phyloP scores from a whole-genome alignment of 805 yeast genomes.

The Pichia californica region DNA sequence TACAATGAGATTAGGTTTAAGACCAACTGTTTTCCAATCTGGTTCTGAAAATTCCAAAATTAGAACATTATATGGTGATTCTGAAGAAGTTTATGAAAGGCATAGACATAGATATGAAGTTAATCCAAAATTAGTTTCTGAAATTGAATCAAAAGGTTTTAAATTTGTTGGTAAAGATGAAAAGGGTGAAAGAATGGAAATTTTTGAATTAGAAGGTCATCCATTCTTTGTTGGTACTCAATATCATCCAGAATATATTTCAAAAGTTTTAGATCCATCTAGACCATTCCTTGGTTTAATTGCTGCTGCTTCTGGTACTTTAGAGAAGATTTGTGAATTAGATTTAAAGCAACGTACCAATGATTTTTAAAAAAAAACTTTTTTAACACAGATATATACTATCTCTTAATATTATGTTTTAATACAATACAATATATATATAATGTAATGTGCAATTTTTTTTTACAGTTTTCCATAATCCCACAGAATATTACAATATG shows the following conservation, averaged over 20 bases:
- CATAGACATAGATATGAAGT: slow-evolving; percentile 98
- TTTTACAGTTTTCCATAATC: too few relatives aligned
- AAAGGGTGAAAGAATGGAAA: slow-evolving; percentile 86
- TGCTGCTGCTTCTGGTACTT: slow-evolving; percentile 85
- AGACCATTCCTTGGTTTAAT: slow-evolving; percentile 93
- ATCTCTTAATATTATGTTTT: too few relatives aligned
- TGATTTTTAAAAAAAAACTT: slow-evolving; percentile 26
- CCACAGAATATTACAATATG: too few relatives aligned
- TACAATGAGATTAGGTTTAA: slow-evolving; percentile 95
- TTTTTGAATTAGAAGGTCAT: slow-evolving; percentile 77
- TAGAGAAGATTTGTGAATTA: slow-evolving; percentile 55
- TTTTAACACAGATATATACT: too few relatives aligned
- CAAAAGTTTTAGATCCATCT: slow-evolving; percentile 95
- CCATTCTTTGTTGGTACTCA: slow-evolving; percentile 93
- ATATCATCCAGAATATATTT: slow-evolving; percentile 96
- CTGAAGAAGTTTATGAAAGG: slow-evolving; percentile 72
- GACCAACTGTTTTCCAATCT: slow-evolving; percentile 75
- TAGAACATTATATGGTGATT: slow-evolving; percentile 72
- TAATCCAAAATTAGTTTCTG: slow-evolving; percentile 71
- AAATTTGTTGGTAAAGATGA: slow-evolving; percentile 93
- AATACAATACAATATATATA: too few relatives aligned
- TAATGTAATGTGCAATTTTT: too few relatives aligned
- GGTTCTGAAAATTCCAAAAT: slow-evolving; percentile 56
- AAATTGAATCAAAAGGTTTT: slow-evolving; percentile 74
- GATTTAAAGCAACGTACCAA: slow-evolving; percentile 26